Percentiles rank a stretch among this genome's conserved stretches.
These are phyloP conservation scores for Coniochaeta hoffmannii DNA, from an alignment of 2,329 filamentous ascomycete species.

Conservation along the genomic window DNA sequence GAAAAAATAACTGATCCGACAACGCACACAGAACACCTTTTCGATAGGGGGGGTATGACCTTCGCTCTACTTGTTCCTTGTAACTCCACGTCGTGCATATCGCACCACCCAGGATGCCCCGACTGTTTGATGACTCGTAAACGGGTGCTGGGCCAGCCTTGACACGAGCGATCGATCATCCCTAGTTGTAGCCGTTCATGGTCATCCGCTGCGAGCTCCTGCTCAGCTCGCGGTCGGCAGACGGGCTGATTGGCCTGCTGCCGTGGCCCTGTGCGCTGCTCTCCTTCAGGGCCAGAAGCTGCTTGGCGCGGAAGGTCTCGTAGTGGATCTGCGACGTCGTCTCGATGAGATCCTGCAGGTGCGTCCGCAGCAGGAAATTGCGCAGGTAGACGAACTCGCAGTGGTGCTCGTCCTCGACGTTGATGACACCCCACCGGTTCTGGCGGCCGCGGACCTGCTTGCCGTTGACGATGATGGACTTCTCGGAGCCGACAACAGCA, in stretches of 20 bases:
- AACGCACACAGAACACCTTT: constrained; percentile 29
- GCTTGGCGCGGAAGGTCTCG: constrained; percentile 99
- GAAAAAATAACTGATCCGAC: constrained; percentile 29
- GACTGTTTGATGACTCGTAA: background rate
- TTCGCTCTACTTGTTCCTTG: constrained; percentile 11
- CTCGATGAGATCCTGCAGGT: constrained; percentile 97
- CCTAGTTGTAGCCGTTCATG: constrained; percentile 89
- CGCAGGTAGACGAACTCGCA: constrained; percentile 98
- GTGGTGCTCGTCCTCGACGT: constrained; percentile 98
- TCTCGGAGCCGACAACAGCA: constrained; percentile 95
- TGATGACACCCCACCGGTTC: constrained; percentile 99
- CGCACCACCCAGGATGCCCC: background rate
- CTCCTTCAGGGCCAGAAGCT: constrained; percentile 95
- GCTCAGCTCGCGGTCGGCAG: constrained; percentile 92
- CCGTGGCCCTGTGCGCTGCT: constrained; percentile 78
- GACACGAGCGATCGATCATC: background rate
- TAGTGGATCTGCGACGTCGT: constrained; percentile 99
- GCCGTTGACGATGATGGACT: constrained; percentile 93
- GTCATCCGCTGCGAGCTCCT: constrained; percentile 94
- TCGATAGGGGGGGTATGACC: constrained; percentile 17
- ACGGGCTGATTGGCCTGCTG: constrained; percentile 90
- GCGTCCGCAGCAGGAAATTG: constrained; percentile 97
- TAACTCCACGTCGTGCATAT: constrained; percentile 10
- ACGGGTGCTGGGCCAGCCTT: background rate
- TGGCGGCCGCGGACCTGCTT: constrained; percentile 96